Base-by-base conservation (phyloP, 1,284 basidiomycete species). In the Cutaneotrichosporon arboriforme region DNA sequence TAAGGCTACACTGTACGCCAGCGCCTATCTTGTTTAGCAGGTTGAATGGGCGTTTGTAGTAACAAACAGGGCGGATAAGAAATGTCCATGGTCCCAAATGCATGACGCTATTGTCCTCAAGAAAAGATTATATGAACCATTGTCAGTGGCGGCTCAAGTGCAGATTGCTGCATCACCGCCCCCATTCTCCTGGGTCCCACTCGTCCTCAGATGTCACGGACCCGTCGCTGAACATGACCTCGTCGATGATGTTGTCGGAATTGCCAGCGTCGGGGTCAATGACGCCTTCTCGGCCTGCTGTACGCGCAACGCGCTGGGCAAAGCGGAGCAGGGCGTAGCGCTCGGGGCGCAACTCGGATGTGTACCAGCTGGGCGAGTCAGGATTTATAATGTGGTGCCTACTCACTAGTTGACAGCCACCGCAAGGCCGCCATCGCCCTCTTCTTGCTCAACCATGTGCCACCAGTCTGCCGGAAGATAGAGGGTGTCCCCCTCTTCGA, bases 391-490 rank as follows among this genome's bases (percentile, higher is more conserved):
- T n/a, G 39, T 26, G 18, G 15, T n/a, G 14, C 33, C 13, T 63
- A 88, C 90, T 84, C 85, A 93, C 84, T 88, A 91, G 65, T 93
- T 94, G 26, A 91, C 70, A 1, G 90, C 90, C 48, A 92, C 84
- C 12, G 74, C 73, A 0, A 75, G 61, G 1, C 72, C 73, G 0
- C 80, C 63, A 9, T 46, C 33, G 21, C 50, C 61, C 76, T 62
- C 81, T 74, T 18, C 78, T 80, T 56, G 83, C 75, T 72, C 89
- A 81, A 94, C 90, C 66, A 86, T 81, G 70, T 94, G 91, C 84
- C 86, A 94, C 91, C 91, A 94, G 0, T 88, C 85, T 2, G 86
- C 82, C 17, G 90, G 91, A 22, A 94, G 81, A 72, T 90, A 93
- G n/a, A 94, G 73, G 1, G 86, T 84, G 60, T 93, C 86, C 2